Conservation (phyloP, 164 flowering plant species). For the Magnolia sinica region DNA sequence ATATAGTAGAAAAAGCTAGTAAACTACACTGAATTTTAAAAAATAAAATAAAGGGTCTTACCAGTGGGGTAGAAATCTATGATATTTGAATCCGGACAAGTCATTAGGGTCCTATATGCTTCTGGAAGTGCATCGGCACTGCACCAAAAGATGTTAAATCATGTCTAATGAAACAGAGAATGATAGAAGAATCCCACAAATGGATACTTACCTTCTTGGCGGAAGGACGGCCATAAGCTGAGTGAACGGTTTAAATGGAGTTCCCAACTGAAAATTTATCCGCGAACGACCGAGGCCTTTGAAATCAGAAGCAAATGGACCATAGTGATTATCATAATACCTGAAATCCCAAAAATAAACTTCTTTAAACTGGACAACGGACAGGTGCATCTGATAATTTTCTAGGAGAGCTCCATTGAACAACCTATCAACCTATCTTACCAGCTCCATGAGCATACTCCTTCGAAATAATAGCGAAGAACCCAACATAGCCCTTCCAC, state of each 20-base stretch:
- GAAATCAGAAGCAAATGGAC: constrained; percentile 58
- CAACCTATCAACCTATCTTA: constrained; percentile 20
- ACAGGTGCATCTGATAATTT: not conserved
- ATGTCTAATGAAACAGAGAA: not conserved
- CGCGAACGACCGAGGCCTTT: constrained; percentile 28
- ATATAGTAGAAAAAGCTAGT: too few relatives aligned
- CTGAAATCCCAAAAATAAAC: constrained; percentile 15
- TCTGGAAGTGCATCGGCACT: constrained; percentile 41
- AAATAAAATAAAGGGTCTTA: constrained; percentile 2
- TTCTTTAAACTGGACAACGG: not conserved
- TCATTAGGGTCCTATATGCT: constrained; percentile 32
- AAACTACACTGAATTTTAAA: not conserved
- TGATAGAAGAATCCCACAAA: not conserved
- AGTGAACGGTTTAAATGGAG: constrained; percentile 51
- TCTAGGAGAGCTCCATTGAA: not conserved
- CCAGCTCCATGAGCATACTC: constrained; percentile 60
- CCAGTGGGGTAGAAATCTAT: constrained; percentile 39
- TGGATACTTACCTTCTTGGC: constrained; percentile 38
- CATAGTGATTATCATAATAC: constrained; percentile 51
- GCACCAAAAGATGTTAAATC: not conserved
- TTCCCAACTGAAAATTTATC: constrained; percentile 32
- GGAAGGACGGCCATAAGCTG: constrained; percentile 60
- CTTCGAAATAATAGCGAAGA: constrained; percentile 40
- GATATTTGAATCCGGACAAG: constrained; percentile 22
- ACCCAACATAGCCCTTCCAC: constrained; percentile 60